Percentiles rank a stretch among this genome's conserved stretches.
Evolutionary conservation across 140 eudicot species (phyloP).

Genomic region (Ambrosia hybrid): DNA sequence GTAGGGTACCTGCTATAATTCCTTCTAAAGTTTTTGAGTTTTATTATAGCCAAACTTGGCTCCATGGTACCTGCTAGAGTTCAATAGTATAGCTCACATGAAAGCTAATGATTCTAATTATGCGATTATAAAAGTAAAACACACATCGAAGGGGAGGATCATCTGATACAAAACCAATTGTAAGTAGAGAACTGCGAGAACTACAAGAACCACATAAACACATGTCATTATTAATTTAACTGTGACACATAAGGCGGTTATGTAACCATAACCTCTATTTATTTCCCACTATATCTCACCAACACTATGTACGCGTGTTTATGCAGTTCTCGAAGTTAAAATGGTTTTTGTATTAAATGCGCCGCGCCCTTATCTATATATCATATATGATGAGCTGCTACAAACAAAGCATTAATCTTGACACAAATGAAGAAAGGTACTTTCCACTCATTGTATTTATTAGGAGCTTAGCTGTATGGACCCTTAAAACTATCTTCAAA

Average conservation of each 20-base stretch:
- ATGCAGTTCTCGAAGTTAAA: neutral
- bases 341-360: neutral
- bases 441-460: constrained; percentile 38
- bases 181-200: neutral
- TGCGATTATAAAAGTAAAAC: neutral
- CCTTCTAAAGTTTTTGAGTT: constrained; percentile 18
- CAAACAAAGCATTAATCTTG: constrained; percentile 14
- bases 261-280: neutral
- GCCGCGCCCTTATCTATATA: too few relatives aligned
- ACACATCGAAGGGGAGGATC: neutral
- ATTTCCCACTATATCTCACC: neutral
- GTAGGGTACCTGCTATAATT: constrained; percentile 32
- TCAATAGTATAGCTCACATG: constrained; percentile 4
- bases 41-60: constrained; percentile 7
- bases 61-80: neutral
- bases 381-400: neutral
- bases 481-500: constrained; percentile 31
- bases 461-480: constrained; percentile 49
- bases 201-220: neutral
- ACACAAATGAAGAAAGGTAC: constrained; percentile 26
- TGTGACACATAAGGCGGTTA: neutral
- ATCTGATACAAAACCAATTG: neutral
- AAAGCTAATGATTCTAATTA: neutral
- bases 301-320: neutral
- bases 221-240: neutral